phyloP scores from a whole-genome alignment of 257 asterid genomes.

The Lycium barbarum region DNA sequence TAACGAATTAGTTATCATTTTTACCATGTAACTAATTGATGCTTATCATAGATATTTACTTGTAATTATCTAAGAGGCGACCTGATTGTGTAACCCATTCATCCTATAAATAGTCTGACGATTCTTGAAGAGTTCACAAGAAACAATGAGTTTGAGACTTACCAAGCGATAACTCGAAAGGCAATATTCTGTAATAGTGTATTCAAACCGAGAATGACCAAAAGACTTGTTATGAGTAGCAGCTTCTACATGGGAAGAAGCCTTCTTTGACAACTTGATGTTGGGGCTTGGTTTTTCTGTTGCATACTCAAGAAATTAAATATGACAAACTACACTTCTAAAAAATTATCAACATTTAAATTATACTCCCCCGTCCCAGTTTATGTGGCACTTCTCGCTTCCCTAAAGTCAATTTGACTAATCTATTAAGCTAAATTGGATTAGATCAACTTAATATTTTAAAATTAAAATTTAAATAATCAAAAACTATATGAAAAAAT shows the following conservation, averaged over 20 bases:
- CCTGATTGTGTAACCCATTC: neutral
- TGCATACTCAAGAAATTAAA: constrained; percentile 11
- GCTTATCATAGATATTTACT: neutral
- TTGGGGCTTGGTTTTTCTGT: neutral
- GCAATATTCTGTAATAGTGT: neutral
- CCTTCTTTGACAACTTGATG: neutral
- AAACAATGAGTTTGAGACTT: neutral
- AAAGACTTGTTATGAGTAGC: neutral
- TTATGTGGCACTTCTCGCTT: no score
- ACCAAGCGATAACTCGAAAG: neutral
- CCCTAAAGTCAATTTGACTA: no score
- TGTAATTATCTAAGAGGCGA: neutral
- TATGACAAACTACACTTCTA: neutral
- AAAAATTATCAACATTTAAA: neutral
- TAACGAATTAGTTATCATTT: neutral
- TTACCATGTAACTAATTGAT: neutral
- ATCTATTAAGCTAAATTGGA: no score
- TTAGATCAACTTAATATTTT: no score
- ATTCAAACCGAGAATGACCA: neutral
- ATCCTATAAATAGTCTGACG: no score
- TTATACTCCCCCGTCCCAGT: no score
- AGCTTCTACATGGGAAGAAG: neutral
- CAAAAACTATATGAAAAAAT: no score
- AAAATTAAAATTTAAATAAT: no score
- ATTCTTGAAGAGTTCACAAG: neutral